Evolutionary conservation across 345 rosid genomes (phyloP), one percentile per base, ranked within the genome.

Genomic region (Brassica rapa): DNA sequence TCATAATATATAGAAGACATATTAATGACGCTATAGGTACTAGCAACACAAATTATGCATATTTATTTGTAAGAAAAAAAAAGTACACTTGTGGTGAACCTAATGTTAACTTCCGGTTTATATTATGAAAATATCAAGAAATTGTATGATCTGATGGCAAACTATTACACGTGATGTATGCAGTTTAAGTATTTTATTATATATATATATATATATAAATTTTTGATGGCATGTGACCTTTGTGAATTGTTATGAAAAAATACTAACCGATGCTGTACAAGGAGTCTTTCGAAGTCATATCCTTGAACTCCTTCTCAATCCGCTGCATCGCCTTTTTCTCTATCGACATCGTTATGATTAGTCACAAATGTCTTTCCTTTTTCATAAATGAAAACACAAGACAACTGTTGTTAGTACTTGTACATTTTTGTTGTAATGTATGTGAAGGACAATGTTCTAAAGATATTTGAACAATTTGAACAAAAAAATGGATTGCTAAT

Each of bases 241-340:
- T 49, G 56, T 49, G 8, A 49, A 49, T n/a, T 49, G 56, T 49
- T n/a, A 49, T n/a, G 7, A 49, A 49, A 49, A 49, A 51, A 16
- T 53, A 53, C 62, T 59, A 59, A 71, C 66, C 57, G 15, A 60
- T 5, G 27, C 75, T 71, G 27, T 71, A 71, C 10, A 39, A 4
- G 27, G 75, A 71, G 1, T 60, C n/a, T 37, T 24, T 2, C 1
- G 75, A 71, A 1, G 2, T 37, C 75, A 71, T 60, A 9, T 2
- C 67, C 15, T n/a, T 71, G 15, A 7, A 60, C 10, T 60, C 75
- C 1, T 8, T 60, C 10, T 24, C 39, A 6, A 71, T 71, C 14
- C 75, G 55, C 10, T 37, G 24, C 9, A 8, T 25, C 1, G 67
- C 57, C 62, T 8, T 59, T 35, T 39, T 24, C 5, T 35, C 30